Base-by-base conservation (phyloP, 1,284 basidiomycete genomes). In the Mycocalia duriaeana region DNA sequence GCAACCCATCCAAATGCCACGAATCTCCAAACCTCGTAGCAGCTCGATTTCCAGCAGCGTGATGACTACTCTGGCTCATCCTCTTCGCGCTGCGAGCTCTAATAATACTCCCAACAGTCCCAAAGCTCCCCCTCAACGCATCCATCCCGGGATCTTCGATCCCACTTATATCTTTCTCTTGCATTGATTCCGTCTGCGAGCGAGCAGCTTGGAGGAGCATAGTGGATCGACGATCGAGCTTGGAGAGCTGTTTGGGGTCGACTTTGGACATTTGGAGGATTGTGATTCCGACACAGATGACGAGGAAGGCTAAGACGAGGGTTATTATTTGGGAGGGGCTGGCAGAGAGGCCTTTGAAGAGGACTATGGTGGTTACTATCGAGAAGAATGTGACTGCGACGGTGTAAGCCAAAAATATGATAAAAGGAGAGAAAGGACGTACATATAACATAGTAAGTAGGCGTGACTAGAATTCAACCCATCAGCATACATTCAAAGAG, bases 191-290 rank as follows among this genome's bases (percentile, higher is more conserved):
- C 2, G 83, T 89, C 42, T 81, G 76, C 18, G 73, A 64, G 19
- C 81, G 79, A 0, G 89, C 78, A 3, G 88, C 90, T 61, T 87
- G 81, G 20, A 96, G 75, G 24, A 96, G 81, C 37, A 95, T 78
- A 0, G 93, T 95, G 4, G 89, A 87, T 28, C 84, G 78, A 25
- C 93, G 76, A 61, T 94, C 94, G 57, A 96, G 84, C 25, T 76
- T 76, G 48, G 73, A 75, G 57, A 96, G 76, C 47, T 83, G 70
- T 23, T 70, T 73, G 3, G 91, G 91, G 60, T 94, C 91, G 54
- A 93, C 78, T 68, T 97, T 98, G 66, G 92, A 95, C 77, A 99
- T 86, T 68, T 99, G 95, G 7, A 99, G 82, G 52, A 99, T 83
- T 16, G 89, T 91, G 64, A 98, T 97, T 19, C 94, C 94, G 14